Conservation (phyloP, 495 filamentous ascomycete genomes). For the Daldinia decipiens region DNA sequence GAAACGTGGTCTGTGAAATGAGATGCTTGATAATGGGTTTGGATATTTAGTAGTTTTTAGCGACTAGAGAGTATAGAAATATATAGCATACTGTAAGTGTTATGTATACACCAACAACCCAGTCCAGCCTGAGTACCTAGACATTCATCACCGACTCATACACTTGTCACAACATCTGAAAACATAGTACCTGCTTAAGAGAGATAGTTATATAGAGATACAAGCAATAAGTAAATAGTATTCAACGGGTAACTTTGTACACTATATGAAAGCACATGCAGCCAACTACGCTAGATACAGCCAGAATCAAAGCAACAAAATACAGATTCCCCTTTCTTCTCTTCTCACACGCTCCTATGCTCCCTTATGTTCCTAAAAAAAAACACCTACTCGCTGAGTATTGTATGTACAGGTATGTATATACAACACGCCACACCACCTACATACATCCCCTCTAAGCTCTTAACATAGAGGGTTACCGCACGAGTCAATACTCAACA, state of each 20-base stretch:
- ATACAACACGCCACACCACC: background rate
- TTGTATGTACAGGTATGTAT: constrained; percentile 3
- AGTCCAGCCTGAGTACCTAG: too few species aligned
- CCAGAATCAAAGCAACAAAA: background rate
- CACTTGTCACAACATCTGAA: too few species aligned
- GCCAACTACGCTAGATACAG: background rate
- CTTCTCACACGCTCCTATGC: background rate
- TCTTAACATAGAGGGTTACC: background rate
- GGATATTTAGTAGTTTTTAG: too few species aligned
- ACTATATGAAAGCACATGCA: background rate
- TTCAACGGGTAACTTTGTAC: constrained; percentile 1
- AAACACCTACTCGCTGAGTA: background rate
- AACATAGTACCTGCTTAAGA: too few species aligned
- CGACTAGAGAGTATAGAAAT: too few species aligned
- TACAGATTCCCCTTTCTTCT: background rate
- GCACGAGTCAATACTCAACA: constrained; percentile 69
- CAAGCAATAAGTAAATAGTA: background rate
- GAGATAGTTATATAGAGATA: background rate
- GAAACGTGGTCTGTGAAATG: background rate
- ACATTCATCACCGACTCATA: too few species aligned
- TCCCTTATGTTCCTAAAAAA: too few species aligned
- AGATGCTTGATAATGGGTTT: too few species aligned
- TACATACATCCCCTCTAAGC: background rate
- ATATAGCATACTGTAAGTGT: too few species aligned
- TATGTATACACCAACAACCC: too few species aligned